Evolutionary conservation across 257 asterid genomes (phyloP), one percentile per base, ranked within the genome.

Genomic region (Petrea volubilis): DNA sequence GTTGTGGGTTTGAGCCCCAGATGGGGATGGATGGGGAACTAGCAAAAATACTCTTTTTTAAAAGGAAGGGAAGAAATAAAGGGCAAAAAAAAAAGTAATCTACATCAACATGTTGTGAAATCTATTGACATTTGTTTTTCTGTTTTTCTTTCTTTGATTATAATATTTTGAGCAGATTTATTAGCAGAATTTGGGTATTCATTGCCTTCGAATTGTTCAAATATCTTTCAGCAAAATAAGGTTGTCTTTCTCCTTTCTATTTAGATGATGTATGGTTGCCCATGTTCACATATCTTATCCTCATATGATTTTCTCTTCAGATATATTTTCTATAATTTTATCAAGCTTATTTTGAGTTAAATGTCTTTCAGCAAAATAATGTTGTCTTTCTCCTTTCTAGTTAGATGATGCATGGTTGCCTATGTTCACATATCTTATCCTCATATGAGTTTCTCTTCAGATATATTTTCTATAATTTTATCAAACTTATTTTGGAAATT

Each of bases 401-500:
- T 60, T 64, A 1, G n/a, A 17, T 36, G 40, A 27, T 17, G 43
- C 38, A 60, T 53, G 36, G 46, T 63, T 74, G 70, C 14, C 33
- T 36, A 11, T 55, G 46, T 49, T 51, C 20, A 24, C 36, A 9
- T 58, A 4, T 49, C n/a, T 44, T 23, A 34, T 66, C 23, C 33
- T 25, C 40, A 43, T 62, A 11, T 41, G 18, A 8, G 64, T 28
- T 67, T 31, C 51, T 36, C 66, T 44, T 41, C 53, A 49, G 29
- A 33, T 56, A 25, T 24, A 61, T 50, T 50, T 56, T 49, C 18
- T 60, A 49, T 58, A 49, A 55, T 12, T 52, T 60, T 36, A 13
- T 27, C 28, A 60, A 59, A 44, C 34, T 64, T 33, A 11, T 65
- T 25, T 68, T 65, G 75, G 27, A 10, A 44, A 67, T 44, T 78